Base-by-base conservation (phyloP, 2,329 filamentous ascomycete genomes). In the Alternaria infectoria region DNA sequence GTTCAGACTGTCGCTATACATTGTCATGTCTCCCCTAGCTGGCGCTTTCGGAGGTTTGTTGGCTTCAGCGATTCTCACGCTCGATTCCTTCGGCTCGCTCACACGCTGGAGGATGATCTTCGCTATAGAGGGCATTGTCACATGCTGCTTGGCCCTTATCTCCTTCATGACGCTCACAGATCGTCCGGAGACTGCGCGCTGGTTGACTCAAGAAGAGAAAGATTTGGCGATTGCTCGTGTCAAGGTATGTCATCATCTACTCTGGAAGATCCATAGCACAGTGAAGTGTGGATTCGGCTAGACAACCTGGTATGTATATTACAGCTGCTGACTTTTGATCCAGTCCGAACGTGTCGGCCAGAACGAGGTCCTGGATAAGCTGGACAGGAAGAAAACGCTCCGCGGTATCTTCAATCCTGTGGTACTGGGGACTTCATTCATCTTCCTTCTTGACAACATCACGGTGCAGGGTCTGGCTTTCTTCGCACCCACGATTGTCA, bases 21-120 rank as follows among this genome's bases (percentile, higher is more conserved):
- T 92, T 58, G 88, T 91, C 59, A 90, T 89, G 86, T 87, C 89
- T 0, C 89, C 90, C 0, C 81, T 93, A 0, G 90, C 90, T 0
- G 90, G 90, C 3, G 90, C 90, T 0, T 92, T 92, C 67, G 90
- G 91, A 19, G 90, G 90, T 0, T 82, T 93, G 0, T 81, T 93
- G 0, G 83, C 83, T 2, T 83, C 80, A 6, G 90, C 81, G 2
- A 92, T 93, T 66, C 82, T 92, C 19, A 88, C 81, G 3, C 82
- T 93, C 2, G 79, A 86, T 57, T 77, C 82, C 61, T 87, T 91
- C 64, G 89, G 88, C 7, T 75, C 81, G 5, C 77, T 91, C 0
- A 81, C 80, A 23, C 80, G 77, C 6, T 92, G 90, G 90, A 82
- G 89, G 8, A 91, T 91, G 89, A 90, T 92, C 55, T 92, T 92